Percentiles rank a stretch among this genome's conserved stretches.
These are phyloP conservation scores for Cyberlindnera nakhonratchasimensis DNA, from an alignment of 805 yeast species.

Conservation along the genomic window DNA sequence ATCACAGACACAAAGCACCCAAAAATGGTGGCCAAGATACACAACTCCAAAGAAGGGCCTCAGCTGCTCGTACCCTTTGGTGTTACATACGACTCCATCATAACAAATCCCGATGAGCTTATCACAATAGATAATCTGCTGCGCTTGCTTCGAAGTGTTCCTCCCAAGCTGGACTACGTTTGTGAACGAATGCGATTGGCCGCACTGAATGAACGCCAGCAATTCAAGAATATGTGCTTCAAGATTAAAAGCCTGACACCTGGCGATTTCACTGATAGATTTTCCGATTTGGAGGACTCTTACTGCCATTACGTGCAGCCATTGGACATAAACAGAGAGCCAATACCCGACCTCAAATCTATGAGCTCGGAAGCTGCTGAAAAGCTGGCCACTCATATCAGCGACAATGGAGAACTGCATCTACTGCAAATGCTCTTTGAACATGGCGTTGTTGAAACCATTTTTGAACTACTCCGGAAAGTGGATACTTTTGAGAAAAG, in stretches of 20 bases:
- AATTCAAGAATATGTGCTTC: neutral
- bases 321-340: neutral
- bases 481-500: conserved; percentile 3
- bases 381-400: conserved; percentile 1
- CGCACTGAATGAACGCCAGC: neutral
- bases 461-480: conserved; percentile 5
- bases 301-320: neutral
- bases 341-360: neutral
- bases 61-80: conserved; percentile 7
- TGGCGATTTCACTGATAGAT: neutral
- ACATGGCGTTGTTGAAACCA: conserved; percentile 1
- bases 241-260: neutral
- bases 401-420: conserved; percentile 3
- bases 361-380: neutral
- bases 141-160: conserved; percentile 1
- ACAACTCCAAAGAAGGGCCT: neutral
- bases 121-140: conserved; percentile 4
- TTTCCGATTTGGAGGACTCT: neutral
- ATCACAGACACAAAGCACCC: neutral
- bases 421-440: neutral
- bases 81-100: conserved; percentile 6
- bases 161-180: conserved; percentile 6
- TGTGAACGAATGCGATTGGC: neutral
- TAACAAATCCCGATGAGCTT: conserved; percentile 3
- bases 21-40: too few relatives aligned